phyloP scores from a whole-genome alignment of 345 rosid species.

The Mangifera indica region DNA sequence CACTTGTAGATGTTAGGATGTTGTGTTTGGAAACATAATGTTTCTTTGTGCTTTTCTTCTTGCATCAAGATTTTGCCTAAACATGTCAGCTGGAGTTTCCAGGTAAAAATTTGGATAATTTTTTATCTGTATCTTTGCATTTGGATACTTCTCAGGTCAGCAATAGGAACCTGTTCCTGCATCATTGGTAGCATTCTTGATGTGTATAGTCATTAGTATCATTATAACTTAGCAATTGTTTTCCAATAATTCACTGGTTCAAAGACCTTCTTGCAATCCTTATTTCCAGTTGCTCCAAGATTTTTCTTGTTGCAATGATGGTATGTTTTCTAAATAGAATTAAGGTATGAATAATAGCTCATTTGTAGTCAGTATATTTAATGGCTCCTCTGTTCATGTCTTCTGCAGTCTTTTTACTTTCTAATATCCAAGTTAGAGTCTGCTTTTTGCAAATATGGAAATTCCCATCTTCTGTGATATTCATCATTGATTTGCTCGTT shows the following conservation, averaged over 20 bases:
- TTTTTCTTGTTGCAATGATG: conserved; percentile 65
- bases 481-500: conserved; percentile 67
- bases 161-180: background rate
- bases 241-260: conserved; percentile 30
- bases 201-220: background rate
- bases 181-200: conserved; percentile 5
- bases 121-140: background rate
- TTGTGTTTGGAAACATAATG: conserved; percentile 55
- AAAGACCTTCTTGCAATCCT: conserved; percentile 53
- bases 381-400: conserved; percentile 1
- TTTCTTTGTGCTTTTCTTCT: conserved; percentile 44
- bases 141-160: background rate
- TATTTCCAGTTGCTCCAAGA: conserved; percentile 78
- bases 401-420: background rate
- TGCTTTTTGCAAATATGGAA: conserved; percentile 68
- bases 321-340: conserved; percentile 37
- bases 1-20: conserved; percentile 57
- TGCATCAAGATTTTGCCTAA: conserved; percentile 41
- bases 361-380: background rate
- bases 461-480: conserved; percentile 67
- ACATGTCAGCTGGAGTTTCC: conserved; percentile 27
- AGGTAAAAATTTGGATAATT: conserved; percentile 41
- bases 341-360: background rate
- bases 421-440: conserved; percentile 8
- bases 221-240: background rate